phyloP scores from a whole-genome alignment of 495 filamentous ascomycete species.

The Pyrenula aspistea region DNA sequence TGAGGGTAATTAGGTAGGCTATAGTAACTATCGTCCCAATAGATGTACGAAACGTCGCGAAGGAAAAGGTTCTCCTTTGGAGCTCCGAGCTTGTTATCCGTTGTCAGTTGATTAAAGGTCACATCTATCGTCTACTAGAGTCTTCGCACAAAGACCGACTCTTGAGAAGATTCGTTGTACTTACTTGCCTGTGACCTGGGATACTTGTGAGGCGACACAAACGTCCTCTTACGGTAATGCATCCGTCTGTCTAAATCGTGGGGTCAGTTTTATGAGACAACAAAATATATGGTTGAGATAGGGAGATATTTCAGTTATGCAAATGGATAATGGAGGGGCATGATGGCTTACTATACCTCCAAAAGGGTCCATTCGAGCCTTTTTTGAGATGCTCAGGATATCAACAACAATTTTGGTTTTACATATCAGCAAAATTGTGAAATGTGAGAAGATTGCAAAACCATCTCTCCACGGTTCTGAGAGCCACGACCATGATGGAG shows the following conservation, averaged over 20 bases:
- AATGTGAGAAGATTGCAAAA: not conserved
- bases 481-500: not conserved
- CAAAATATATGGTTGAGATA: not conserved
- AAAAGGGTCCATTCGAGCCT: not conserved
- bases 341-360: not conserved
- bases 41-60: too few relatives aligned
- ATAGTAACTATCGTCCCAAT: not conserved
- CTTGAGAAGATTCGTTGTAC: not conserved
- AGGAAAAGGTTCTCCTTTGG: not conserved
- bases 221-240: not conserved
- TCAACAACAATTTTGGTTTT: not conserved
- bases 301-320: not conserved
- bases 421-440: not conserved
- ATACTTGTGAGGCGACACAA: not conserved
- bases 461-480: not conserved
- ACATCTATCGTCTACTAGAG: too few relatives aligned
- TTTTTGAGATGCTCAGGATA: not conserved
- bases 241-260: not conserved
- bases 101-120: not conserved
- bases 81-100: not conserved
- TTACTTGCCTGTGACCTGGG: too few relatives aligned
- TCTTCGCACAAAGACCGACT: not conserved
- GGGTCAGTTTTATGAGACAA: not conserved
- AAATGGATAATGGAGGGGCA: not conserved
- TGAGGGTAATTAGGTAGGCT: not conserved